Evolutionary conservation across 2,329 filamentous ascomycete species (phyloP).

Genomic region (Penicillium psychrosexuale): DNA sequence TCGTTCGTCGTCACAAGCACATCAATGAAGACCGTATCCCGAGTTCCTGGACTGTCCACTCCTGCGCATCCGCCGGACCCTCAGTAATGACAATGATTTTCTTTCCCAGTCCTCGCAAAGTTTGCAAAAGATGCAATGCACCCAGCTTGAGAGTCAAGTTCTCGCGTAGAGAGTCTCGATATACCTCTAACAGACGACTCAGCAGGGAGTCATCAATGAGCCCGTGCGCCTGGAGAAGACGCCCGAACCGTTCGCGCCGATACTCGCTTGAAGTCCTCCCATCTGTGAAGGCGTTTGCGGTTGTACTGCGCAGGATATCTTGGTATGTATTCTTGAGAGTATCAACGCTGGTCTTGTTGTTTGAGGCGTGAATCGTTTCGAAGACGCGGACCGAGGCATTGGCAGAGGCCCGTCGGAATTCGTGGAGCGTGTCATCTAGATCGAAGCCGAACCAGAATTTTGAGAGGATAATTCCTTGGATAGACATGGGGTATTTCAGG

Average conservation of each 20-base stretch:
- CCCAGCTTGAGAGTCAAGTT: conserved; percentile 39
- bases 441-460: conserved; percentile 48
- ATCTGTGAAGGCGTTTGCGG: conserved; percentile 44
- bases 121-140: conserved; percentile 34
- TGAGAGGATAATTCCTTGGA: conserved; percentile 22
- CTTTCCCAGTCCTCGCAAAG: conserved; percentile 36
- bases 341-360: conserved; percentile 8
- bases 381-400: conserved; percentile 38
- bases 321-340: conserved; percentile 29
- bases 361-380: conserved; percentile 22
- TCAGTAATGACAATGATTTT: conserved; percentile 49
- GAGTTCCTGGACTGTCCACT: conserved; percentile 42
- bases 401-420: conserved; percentile 44
- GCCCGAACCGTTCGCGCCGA: conserved; percentile 40
- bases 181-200: conserved; percentile 12
- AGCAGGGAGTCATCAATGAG: conserved; percentile 1
- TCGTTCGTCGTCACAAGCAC: conserved; percentile 35
- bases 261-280: conserved; percentile 47
- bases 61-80: conserved; percentile 49
- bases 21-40: conserved; percentile 28
- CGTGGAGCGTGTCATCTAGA: conserved; percentile 50
- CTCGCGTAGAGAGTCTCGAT: conserved; percentile 9
- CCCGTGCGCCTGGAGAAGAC: conserved; percentile 29
- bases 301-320: conserved; percentile 35
- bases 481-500: neutral